Base-by-base conservation (phyloP, 352 stramenopile species). In the Globisporangium perplexum region DNA sequence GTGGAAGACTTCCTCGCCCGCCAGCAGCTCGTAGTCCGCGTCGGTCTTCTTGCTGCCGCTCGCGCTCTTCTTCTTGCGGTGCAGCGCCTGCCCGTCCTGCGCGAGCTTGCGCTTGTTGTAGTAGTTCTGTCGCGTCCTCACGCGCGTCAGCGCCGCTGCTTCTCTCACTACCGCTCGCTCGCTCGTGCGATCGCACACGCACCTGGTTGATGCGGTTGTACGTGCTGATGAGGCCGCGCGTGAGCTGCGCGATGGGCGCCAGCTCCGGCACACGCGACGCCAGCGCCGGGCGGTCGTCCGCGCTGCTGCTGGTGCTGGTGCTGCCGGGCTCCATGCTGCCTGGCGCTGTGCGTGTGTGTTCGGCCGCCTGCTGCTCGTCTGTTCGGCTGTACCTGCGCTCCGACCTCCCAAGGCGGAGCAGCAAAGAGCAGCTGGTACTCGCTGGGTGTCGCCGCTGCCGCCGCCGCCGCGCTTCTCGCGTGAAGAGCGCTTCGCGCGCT, bases 131-230 rank as follows among this genome's bases (percentile, higher is more conserved):
- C 24, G 4, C 28, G 28, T 42, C 18, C 38, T 28, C 8, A 4
- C 45, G 14, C 22, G 18, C 18, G 35, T 35, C 8, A 46, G n/a
- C 41, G 7, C 4, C 41, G 2, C 22, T 26, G 18, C 18, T 26
- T 39, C 14, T 3, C 41, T 26, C n/a, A 28, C 41, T 46, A 20
- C 1, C 42, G 14, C 18, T 14, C 8, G 28, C 33, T 7, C 33
- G 6, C 10, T n/a, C n/a, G n/a, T n/a, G n/a, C n/a, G n/a, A n/a
- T n/a, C n/a, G n/a, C n/a, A n/a, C n/a, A n/a, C n/a, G 65, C 66
- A 90, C 83, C 60, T 68, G 50, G 72, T 99, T 99, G 70, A 99
- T 99, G 47, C 83, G 61, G 67, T 98, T 98, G 71, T 99, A 98
- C 17, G 96, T 99, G 62, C 96, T 77, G 71, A 99, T 96, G 41